Evolutionary conservation across 2,329 filamentous ascomycete genomes (phyloP), one percentile per base, ranked within the genome.

Genomic region (Clarireedia monteithiana): DNA sequence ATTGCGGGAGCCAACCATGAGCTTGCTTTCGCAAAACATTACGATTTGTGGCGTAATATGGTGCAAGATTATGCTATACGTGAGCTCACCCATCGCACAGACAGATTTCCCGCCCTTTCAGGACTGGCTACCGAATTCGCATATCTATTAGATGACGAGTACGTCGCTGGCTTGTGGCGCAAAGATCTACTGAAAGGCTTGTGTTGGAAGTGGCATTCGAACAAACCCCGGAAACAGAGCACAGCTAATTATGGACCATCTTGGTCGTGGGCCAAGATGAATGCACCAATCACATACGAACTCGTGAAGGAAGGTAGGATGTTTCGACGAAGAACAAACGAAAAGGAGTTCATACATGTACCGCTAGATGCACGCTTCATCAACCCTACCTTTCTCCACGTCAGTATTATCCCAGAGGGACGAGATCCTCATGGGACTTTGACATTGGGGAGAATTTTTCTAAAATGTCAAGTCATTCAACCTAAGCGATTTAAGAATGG

Each of bases 11-110:
- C 38, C 7, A 23, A 50, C n/a, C 47, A 55, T 23, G 39, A 52
- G 50, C 14, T 38, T 5, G 24, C 17, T 7, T 24, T 24, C 30
- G 48, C 34, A 20, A 51, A 51, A 24, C 42, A 46, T 40, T 23
- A 55, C 15, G 47, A 46, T 27, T n/a, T 50, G 12, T 59, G 57
- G 57, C 36, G 50, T 27, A 50, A 26, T 14, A 51, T 58, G 39
- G 50, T 55, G n/a, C 46, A 50, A 34, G 58, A 50, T 36, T 59
- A 58, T 24, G 53, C 40, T 23, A 47, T n/a, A 9, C 55, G 58
- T n/a, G 14, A 55, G 27, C 46, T 59, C 10, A 58, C 58, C 5
- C 36, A 42, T 36, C 39, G 34, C 15, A 40, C 48, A 6, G 58
- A 59, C 39, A 50, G 47, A 10, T 48, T 59, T 12, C 51, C 51